A percentile compares a stretch with the other conserved stretches of the same genome.
phyloP scores from a whole-genome alignment of 169 alveolate genomes.

The Plasmodium sp. region DNA sequence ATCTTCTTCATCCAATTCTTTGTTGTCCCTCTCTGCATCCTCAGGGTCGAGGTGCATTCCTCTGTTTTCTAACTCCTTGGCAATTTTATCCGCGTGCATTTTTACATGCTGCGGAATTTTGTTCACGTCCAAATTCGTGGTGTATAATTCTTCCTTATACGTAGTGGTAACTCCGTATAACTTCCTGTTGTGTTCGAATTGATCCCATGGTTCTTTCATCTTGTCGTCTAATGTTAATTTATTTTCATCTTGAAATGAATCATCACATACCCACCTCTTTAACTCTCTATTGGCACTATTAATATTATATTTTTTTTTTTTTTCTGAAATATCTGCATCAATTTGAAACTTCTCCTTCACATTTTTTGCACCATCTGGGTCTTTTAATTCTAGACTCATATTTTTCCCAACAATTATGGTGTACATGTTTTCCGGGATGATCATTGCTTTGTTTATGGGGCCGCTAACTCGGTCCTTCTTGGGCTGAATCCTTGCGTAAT shows the following conservation, averaged over 20 bases:
- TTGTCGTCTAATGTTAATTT: conserved; percentile 52
- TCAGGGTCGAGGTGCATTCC: conserved; percentile 77
- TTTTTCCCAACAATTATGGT: conserved; percentile 46
- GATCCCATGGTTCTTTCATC: conserved; percentile 73
- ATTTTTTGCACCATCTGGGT: conserved; percentile 38
- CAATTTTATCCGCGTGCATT: conserved; percentile 79
- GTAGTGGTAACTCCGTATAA: conserved; percentile 67
- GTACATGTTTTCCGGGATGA: conserved; percentile 45
- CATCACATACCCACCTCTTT: conserved; percentile 74
- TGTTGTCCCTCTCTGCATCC: conserved; percentile 76
- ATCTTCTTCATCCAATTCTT: conserved; percentile 83
- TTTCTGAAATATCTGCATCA: conserved; percentile 66
- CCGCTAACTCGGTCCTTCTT: conserved; percentile 49
- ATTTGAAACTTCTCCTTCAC: conserved; percentile 33
- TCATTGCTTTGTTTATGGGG: conserved; percentile 69
- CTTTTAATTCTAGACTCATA: conserved; percentile 49
- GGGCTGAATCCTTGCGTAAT: conserved; percentile 34
- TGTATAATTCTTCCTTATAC: conserved; percentile 83
- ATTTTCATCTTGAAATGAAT: background rate
- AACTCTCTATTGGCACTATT: conserved; percentile 60
- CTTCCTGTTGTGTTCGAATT: conserved; percentile 67
- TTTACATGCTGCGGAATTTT: conserved; percentile 80
- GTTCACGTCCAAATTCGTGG: conserved; percentile 80
- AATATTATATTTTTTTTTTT: conserved; percentile 26
- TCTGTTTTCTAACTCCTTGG: conserved; percentile 79